Percentiles rank a stretch among this genome's conserved stretches.
These are phyloP conservation scores for Cladosporium sp. DNA, from an alignment of 2,329 filamentous ascomycete genomes.

Conservation along the genomic window DNA sequence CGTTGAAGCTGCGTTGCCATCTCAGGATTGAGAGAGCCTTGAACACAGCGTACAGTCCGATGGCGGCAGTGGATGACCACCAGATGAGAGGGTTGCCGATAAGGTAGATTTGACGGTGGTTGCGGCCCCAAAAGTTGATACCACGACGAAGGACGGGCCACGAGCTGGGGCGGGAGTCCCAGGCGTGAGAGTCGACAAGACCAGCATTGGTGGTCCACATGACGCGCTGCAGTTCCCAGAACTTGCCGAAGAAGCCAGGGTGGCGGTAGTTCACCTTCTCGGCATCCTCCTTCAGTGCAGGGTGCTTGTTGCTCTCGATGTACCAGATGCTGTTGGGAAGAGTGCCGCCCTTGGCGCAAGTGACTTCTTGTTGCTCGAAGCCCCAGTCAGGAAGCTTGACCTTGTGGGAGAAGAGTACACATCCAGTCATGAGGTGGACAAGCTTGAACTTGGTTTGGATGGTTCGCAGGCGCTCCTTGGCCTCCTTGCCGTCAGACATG, in stretches of 20 bases:
- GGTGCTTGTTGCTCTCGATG: constrained; percentile 86
- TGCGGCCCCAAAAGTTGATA: constrained; percentile 98
- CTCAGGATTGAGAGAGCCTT: constrained; percentile 84
- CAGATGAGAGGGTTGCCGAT: constrained; percentile 93
- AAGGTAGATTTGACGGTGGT: constrained; percentile 93
- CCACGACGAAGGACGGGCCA: constrained; percentile 91
- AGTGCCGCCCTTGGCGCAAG: constrained; percentile 86
- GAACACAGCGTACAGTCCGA: constrained; percentile 76
- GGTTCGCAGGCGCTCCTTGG: constrained; percentile 83
- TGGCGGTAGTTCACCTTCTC: constrained; percentile 96
- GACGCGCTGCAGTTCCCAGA: constrained; percentile 93
- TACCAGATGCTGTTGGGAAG: constrained; percentile 98
- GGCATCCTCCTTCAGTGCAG: constrained; percentile 68
- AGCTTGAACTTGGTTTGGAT: constrained; percentile 97
- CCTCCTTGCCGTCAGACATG: constrained; percentile 73
- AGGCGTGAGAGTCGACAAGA: constrained; percentile 92
- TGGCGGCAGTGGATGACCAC: constrained; percentile 81
- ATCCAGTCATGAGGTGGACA: constrained; percentile 94
- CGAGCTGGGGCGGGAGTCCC: constrained; percentile 91
- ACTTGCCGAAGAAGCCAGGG: constrained; percentile 95
- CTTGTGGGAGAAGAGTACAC: constrained; percentile 95
- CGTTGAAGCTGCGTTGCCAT: constrained; percentile 90
- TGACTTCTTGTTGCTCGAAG: constrained; percentile 98
- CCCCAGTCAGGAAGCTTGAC: constrained; percentile 98
- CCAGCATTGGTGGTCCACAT: constrained; percentile 99